These are phyloP conservation scores for Sordariomycetes sp. DNA, from an alignment of 2,329 filamentous ascomycete species.

Conservation along the genomic window DNA sequence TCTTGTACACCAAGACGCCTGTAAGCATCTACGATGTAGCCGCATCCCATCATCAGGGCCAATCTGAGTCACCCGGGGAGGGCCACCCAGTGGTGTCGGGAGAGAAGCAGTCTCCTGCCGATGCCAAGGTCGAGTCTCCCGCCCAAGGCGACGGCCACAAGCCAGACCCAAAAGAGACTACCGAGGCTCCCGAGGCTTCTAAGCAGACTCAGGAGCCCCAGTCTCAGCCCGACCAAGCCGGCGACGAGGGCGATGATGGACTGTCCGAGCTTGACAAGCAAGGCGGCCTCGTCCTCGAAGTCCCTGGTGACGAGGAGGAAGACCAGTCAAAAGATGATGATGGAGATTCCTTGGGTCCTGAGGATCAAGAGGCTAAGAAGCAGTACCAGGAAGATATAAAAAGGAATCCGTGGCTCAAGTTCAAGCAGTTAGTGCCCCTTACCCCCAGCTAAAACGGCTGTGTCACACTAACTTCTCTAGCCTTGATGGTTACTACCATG, in stretches of 20 bases:
- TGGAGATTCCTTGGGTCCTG: slow-evolving; percentile 2
- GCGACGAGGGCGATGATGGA: slow-evolving; percentile 3
- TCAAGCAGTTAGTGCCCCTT: slow-evolving; percentile 21
- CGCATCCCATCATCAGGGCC: slow-evolving; percentile 3
- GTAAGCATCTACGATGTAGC: slow-evolving; percentile 7
- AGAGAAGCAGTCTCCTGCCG: background rate
- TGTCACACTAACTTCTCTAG: slow-evolving; percentile 31
- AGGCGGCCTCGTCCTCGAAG: slow-evolving; percentile 2
- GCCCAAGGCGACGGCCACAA: background rate
- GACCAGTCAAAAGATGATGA: slow-evolving; percentile 4
- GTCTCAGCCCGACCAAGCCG: slow-evolving; percentile 12
- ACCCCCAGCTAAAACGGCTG: background rate
- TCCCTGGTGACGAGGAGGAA: slow-evolving; percentile 4
- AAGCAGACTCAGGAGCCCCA: too few species aligned
- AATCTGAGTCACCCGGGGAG: slow-evolving; percentile 2
- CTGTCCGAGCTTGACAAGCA: slow-evolving; percentile 2
- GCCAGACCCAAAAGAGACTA: background rate
- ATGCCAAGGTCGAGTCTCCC: background rate
- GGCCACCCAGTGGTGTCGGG: background rate
- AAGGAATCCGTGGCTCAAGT: slow-evolving; percentile 29
- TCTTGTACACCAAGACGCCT: slow-evolving; percentile 26
- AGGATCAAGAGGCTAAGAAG: slow-evolving; percentile 15
- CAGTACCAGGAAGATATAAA: slow-evolving; percentile 18
- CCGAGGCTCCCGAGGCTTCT: background rate
- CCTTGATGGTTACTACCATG: slow-evolving; percentile 72